Base-by-base conservation (phyloP, 306 rosid genomes). In the Castanea mollissima region DNA sequence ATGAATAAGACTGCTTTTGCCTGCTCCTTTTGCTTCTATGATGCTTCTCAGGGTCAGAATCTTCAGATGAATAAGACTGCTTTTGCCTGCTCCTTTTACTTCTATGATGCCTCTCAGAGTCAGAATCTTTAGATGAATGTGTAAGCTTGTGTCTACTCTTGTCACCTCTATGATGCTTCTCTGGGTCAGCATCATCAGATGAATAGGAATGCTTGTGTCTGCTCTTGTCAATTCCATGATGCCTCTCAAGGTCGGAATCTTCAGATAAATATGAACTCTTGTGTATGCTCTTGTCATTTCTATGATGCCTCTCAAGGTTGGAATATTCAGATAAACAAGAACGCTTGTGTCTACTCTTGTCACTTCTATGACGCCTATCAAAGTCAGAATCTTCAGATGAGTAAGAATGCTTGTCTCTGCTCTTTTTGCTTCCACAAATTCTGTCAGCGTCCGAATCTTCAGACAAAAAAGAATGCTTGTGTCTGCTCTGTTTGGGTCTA, bases 361-460 rank as follows among this genome's bases (percentile, higher is more conserved):
- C 87, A 84, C 83, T 79, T 80, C 27, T 71, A 56, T 14, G 73
- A 69, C 80, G 87, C 78, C 54, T 64, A 71, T 83, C 84, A 81
- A 76, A 38, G 19, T 82, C 84, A 68, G 89, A 90, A 78, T 76
- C 90, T 78, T 85, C 90, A 54, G 84, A 85, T 38, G 83, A 87
- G 85, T 76, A 76, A 4, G 60, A 57, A 62, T 55, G 77, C 75
- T 72, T 77, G 55, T 79, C 68, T 49, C 84, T 46, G 14, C 71
- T 73, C 80, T 75, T 85, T 76, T 78, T 58, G 57, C 79, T 75
- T 84, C 78, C 55, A 38, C 18, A 38, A 52, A 69, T 74, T 38
- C 44, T 79, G 72, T 76, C 75, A 59, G 73, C 69, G 54, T 9
- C 81, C 68, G 69, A 78, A 59, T 29, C 77, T 21, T 80, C 85